Percentiles rank a stretch among this genome's conserved stretches.
Conservation (phyloP, 2,329 filamentous ascomycete genomes). For the Zarea fungicola region DNA sequence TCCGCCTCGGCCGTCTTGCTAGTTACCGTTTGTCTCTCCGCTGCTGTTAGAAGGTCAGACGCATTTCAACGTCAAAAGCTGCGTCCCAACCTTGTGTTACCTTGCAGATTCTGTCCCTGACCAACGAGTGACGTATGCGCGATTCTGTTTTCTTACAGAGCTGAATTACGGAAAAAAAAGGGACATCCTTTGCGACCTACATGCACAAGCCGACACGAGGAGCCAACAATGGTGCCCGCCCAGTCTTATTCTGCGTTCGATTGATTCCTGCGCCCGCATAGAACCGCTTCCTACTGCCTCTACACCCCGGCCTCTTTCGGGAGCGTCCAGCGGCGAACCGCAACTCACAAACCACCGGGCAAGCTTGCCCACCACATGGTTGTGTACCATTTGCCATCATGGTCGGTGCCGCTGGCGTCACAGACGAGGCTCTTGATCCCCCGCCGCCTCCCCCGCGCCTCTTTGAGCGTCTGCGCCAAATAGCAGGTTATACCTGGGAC, state of each 20-base stretch:
- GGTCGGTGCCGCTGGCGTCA: constrained; percentile 45
- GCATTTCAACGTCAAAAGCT: no score
- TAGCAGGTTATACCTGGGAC: constrained; percentile 74
- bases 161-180: neutral
- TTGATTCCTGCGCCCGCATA: constrained; percentile 2
- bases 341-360: neutral
- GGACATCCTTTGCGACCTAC: neutral
- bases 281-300: neutral
- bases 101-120: constrained; percentile 2
- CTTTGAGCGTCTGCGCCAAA: constrained; percentile 66
- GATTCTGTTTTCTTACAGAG: neutral
- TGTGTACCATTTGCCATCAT: constrained; percentile 31
- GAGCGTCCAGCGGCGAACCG: neutral
- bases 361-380: constrained; percentile 5
- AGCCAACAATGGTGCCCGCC: constrained; percentile 5
- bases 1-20: no score
- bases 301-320: neutral
- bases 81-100: no score
- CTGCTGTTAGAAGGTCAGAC: no score
- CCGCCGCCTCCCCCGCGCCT: constrained; percentile 62
- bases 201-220: neutral
- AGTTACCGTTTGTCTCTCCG: no score
- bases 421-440: constrained; percentile 55
- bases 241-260: constrained; percentile 7
- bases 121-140: constrained; percentile 5